phyloP scores from a whole-genome alignment of 1,284 basidiomycete species.

The Trichosporon coremiiforme region DNA sequence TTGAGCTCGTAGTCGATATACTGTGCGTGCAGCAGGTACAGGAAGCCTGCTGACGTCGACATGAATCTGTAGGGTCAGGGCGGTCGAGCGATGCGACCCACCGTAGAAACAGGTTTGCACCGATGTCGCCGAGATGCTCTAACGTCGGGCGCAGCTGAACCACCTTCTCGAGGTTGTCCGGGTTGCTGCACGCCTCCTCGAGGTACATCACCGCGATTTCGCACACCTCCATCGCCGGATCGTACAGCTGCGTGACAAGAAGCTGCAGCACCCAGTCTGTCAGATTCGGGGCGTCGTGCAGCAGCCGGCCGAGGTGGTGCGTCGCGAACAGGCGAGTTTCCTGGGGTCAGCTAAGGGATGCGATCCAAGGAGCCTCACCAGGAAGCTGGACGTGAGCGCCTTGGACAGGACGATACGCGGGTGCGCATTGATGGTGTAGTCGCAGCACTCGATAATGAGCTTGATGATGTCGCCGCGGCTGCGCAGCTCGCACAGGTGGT shows the following conservation, averaged over 20 bases:
- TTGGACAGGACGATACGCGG: slow-evolving; percentile 88
- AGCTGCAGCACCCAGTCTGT: slow-evolving; percentile 81
- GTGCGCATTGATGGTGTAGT: slow-evolving; percentile 88
- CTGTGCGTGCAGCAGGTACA: slow-evolving; percentile 83
- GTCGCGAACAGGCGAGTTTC: slow-evolving; percentile 88
- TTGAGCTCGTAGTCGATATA: slow-evolving; percentile 96
- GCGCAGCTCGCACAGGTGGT: slow-evolving; percentile 85
- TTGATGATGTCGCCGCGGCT: slow-evolving; percentile 90
- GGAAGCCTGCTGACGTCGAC: slow-evolving; percentile 89
- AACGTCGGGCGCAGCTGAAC: slow-evolving; percentile 92
- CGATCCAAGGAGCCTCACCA: slow-evolving; percentile 60
- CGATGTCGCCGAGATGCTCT: slow-evolving; percentile 91
- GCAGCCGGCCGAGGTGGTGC: slow-evolving; percentile 75
- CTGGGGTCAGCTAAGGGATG: slow-evolving; percentile 59
- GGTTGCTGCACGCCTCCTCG: slow-evolving; percentile 83
- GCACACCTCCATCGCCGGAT: slow-evolving; percentile 84
- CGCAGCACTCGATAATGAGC: slow-evolving; percentile 86
- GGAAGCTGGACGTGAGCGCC: slow-evolving; percentile 86
- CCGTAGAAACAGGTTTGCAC: slow-evolving; percentile 86
- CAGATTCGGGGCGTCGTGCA: slow-evolving; percentile 61
- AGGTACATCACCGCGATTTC: slow-evolving; percentile 85
- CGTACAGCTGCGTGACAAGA: slow-evolving; percentile 92
- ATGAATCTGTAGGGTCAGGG: slow-evolving; percentile 69
- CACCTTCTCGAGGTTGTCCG: slow-evolving; percentile 80
- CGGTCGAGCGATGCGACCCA: slow-evolving; percentile 53